phyloP scores from a whole-genome alignment of 225 moss, liverwort and hornwort species.

The Sphagnum contortum region DNA sequence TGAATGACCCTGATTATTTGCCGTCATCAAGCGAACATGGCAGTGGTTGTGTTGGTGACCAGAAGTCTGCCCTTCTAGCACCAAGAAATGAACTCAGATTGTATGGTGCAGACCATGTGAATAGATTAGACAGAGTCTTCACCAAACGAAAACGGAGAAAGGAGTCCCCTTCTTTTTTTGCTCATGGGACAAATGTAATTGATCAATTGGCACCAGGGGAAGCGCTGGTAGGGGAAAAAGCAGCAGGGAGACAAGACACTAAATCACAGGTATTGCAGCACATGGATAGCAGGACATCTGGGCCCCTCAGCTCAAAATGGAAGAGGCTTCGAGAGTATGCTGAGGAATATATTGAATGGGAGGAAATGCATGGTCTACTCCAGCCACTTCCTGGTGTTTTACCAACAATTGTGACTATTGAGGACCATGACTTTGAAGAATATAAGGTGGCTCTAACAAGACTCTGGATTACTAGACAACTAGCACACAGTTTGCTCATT shows the following conservation, averaged over 20 bases:
- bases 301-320: conserved; percentile 73
- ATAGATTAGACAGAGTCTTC: background rate
- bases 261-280: conserved; percentile 65
- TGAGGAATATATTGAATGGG: conserved; percentile 90
- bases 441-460: conserved; percentile 40
- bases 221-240: conserved; percentile 26
- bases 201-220: conserved; percentile 31
- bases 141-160: conserved; percentile 32
- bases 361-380: conserved; percentile 86
- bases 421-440: conserved; percentile 98
- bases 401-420: conserved; percentile 73
- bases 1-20: too few species aligned
- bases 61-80: too few species aligned
- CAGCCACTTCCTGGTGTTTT: conserved; percentile 70
- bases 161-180: conserved; percentile 25
- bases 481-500: too few species aligned
- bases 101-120: conserved; percentile 27
- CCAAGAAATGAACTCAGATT: too few species aligned
- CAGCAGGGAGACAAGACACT: conserved; percentile 35
- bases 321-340: conserved; percentile 79
- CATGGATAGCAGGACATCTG: conserved; percentile 66
- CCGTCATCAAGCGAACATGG: too few species aligned
- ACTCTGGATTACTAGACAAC: too few species aligned
- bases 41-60: too few species aligned
- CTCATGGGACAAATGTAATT: conserved; percentile 20